Evolutionary conservation across 1,139 yeast species (phyloP), one percentile per base, ranked within the genome.

Genomic region (Sugiyamaella xylanicola): DNA sequence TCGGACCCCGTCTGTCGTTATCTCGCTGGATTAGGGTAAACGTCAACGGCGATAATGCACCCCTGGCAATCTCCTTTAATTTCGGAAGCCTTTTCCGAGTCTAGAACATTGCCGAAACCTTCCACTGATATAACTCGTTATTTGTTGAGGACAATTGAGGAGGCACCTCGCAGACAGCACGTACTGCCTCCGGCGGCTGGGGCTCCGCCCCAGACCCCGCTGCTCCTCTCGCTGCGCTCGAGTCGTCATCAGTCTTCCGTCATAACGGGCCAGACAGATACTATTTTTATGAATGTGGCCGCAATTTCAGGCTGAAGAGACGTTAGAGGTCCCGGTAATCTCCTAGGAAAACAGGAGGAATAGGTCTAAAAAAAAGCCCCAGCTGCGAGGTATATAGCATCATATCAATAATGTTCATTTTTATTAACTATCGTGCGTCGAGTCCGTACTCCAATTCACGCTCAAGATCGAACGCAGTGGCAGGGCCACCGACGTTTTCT

Each of bases 371-470:
- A n/a, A n/a, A n/a, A n/a, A n/a, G n/a, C n/a, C 8, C 42, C 17
- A 17, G n/a, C 15, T n/a, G 17, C 21, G 17, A 4, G 22, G 17
- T 36, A 15, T 4, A 17, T 40, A 16, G 25, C 9, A 17, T 5
- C n/a, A 20, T 21, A 29, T 25, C 9, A 13, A 9, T 37, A 42
- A 42, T 42, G 29, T 17, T n/a, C 35, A 15, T 15, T 16, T 42
- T 32, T 21, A 44, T 25, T 20, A 22, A 19, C 21, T 56, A 60
- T 37, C 60, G 56, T 16, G 82, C 77, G 67, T 83, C 87, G 42
- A 83, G 68, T 0, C 86, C 87, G 65, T 76, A 82, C 56, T 82
- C 86, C 58, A 83, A 66, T 57, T 83, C 88, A 58, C 77, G 79
- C 61, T 84, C 88, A 40, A 83, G 66, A 27, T 67, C 70, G 47